A percentile compares a stretch with the other conserved stretches of the same genome.
Evolutionary conservation across 768 basidiomycete genomes (phyloP).

Genomic region (Fistulinella prunicolor): DNA sequence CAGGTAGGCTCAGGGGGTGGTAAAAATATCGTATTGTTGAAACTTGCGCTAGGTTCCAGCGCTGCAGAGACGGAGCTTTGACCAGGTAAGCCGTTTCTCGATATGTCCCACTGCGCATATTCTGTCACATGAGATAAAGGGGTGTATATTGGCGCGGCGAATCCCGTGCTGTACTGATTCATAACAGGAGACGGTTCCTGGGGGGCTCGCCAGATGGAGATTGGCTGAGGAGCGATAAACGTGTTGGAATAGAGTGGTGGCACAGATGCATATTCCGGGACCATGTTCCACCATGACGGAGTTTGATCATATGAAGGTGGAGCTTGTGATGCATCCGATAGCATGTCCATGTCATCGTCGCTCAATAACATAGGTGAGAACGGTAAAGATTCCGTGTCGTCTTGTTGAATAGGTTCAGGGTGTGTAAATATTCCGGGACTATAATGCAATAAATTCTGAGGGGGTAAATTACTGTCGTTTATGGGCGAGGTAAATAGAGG

Average conservation of each 20-base stretch:
- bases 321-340: neutral
- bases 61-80: neutral
- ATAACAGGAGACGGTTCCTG: neutral
- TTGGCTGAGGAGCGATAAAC: neutral
- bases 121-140: no score
- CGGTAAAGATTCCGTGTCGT: constrained; percentile 15
- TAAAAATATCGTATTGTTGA: neutral
- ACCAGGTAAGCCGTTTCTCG: neutral
- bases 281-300: constrained; percentile 1
- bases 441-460: neutral
- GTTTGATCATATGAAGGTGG: neutral
- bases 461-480: neutral
- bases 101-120: neutral
- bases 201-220: neutral
- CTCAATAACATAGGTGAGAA: neutral
- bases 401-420: neutral
- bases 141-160: neutral
- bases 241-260: neutral
- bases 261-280: neutral
- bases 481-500: neutral
- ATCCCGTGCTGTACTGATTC: neutral
- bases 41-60: neutral
- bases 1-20: neutral
- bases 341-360: constrained; percentile 14
- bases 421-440: neutral